Evolutionary conservation across 768 basidiomycete species (phyloP), one percentile per base, ranked within the genome.

Genomic region (Termitomyces sp.): DNA sequence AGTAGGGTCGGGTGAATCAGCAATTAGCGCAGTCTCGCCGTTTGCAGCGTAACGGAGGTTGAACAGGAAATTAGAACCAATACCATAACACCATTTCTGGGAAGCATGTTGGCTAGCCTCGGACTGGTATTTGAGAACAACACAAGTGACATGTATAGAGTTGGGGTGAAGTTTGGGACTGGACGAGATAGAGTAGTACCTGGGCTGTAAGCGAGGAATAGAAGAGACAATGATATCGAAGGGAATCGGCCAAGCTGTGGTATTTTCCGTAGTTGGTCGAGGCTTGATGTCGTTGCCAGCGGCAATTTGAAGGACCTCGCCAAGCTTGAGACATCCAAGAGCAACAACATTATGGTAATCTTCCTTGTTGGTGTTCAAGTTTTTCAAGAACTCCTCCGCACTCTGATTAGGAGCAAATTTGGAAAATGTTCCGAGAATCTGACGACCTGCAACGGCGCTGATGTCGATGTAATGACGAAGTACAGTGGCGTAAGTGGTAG

Each of bases 111-210:
- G 69, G 59, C 74, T 81, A 35, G 79, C 70, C 13, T 83, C 66
- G 28, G 88, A 87, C 70, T 95, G 79, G 72, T 96, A 98, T 70
- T 94, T 93, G 69, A 98, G 86, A 10, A 98, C 93, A 53, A 99
- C 97, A 54, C 84, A 90, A 16, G 97, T 99, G 65, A 94, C 87
- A 71, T 99, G 97, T 64, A 99, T 93, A 8, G 88, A 77, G 59
- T 82, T 85, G n/a, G 95, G 84, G 71, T 93, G 70, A 10, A 98
- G 76, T 71, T 98, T 98, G 44, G 97, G 94, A 61, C 92, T 94
- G 20, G 95, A 98, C 9, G 97, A 98, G 71, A 99, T 98, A 35
- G 97, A 99, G 73, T 96, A 99, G 77, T 91, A 99, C 56, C 97
- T 89, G 35, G 97, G 94, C 70, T 98, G 96, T 20, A 99, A 83